Base-by-base conservation (phyloP, 2,329 filamentous ascomycete species). In the Cladosporium sp. region DNA sequence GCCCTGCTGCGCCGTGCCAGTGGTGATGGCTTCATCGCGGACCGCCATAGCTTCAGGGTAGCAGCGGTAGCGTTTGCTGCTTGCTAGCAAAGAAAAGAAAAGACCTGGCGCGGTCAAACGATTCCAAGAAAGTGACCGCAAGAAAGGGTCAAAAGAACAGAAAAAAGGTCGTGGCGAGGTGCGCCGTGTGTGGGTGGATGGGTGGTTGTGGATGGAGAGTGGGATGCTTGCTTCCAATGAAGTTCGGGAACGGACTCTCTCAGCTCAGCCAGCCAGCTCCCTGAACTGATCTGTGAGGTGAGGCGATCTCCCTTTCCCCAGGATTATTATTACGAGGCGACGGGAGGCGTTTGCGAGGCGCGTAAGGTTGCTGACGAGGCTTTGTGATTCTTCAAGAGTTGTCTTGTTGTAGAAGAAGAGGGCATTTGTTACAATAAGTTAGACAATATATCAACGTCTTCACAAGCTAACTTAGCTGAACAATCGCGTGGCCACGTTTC, bases 1-100 rank as follows among this genome's bases (percentile, higher is more conserved):
- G 51, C 81, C 80, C 65, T 79, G 78, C 54, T 72, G 71, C 66
- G 82, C 78, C 5, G 76, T 73, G 68, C 80, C 81, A 5, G 79
- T 80, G 26, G 75, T 67, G 23, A 67, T 62, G 25, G 71, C 63
- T 61, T 65, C 68, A 51, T 68, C 64, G 63, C 69, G 67, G 21
- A 67, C 68, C 63, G 72, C 73, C 74, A 76, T 76, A 65, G 59
- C 68, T 70, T 53, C 28, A 64, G 61, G 65, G 53, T 66, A 53
- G 46, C 25, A 21, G 39, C 39, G 39, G 39, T 46, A 46, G 39
- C n/a, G n/a, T n/a, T n/a, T n/a, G n/a, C n/a, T n/a, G n/a, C 39
- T 46, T n/a, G 39, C 51, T 21, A 30, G 32, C 51, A 54, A 30
- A 32, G 11, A 54, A 30, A 21, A 34, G 23, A 39, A 13, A 25